Evolutionary conservation across 306 rosid genomes (phyloP).

Genomic region (Fagus sylvatica): DNA sequence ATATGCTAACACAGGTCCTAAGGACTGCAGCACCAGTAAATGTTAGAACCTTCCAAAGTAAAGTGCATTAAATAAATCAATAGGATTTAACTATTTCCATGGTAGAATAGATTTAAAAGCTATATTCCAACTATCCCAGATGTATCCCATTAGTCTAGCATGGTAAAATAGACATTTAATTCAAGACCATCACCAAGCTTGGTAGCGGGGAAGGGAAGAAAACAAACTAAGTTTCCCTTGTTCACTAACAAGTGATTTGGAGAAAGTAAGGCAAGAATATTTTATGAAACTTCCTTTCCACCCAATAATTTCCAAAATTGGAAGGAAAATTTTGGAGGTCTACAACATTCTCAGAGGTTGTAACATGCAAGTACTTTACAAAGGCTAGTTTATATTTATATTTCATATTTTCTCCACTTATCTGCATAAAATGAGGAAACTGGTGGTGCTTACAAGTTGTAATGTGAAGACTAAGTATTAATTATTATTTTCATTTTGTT

Average conservation of each 20-base stretch:
- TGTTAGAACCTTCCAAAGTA: not conserved
- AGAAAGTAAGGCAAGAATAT: not conserved
- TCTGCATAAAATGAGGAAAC: not conserved
- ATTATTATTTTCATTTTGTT: not conserved
- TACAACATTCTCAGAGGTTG: not conserved
- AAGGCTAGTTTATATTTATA: not conserved
- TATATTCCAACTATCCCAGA: not conserved
- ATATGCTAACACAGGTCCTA: not conserved
- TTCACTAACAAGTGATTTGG: not conserved
- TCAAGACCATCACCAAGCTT: not conserved
- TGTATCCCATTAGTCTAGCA: not conserved
- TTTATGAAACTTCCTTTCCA: not conserved
- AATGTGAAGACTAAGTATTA: not conserved
- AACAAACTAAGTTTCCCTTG: not conserved
- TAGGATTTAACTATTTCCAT: not conserved
- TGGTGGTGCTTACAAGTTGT: not conserved
- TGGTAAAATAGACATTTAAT: not conserved
- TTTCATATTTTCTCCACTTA: slow-evolving; percentile 2
- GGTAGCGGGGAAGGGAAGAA: not conserved
- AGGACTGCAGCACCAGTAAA: not conserved
- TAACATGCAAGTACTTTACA: not conserved
- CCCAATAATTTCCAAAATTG: not conserved
- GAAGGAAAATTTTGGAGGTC: too few relatives aligned
- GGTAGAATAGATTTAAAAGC: not conserved
- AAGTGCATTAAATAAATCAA: not conserved